Percentiles rank a stretch among this genome's conserved stretches.
Evolutionary conservation across 495 filamentous ascomycete species (phyloP).

Genomic region (Penicillium chermesinum): DNA sequence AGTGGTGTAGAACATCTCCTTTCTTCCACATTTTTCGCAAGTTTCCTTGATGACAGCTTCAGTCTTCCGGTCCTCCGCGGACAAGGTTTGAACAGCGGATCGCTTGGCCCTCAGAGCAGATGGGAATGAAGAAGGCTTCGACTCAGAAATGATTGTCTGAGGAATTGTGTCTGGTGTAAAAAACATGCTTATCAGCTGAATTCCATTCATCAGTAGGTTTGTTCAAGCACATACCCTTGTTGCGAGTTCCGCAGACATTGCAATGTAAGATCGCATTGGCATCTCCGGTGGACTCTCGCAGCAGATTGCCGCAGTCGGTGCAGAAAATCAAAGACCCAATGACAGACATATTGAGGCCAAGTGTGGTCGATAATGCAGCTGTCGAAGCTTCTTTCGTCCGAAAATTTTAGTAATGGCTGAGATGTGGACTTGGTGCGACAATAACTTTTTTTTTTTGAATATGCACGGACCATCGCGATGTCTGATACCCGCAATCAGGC

Average conservation of each 20-base stretch:
- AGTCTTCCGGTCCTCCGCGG: slow-evolving; percentile 70
- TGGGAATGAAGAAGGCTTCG: slow-evolving; percentile 81
- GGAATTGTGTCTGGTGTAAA: slow-evolving; percentile 80
- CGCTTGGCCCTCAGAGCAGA: slow-evolving; percentile 78
- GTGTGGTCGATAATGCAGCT: neutral
- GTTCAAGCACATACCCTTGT: slow-evolving; percentile 57
- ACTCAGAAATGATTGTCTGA: slow-evolving; percentile 74
- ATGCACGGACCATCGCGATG: slow-evolving; percentile 30
- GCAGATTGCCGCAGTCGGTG: slow-evolving; percentile 84
- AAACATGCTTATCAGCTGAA: too few species aligned
- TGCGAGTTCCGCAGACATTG: slow-evolving; percentile 76
- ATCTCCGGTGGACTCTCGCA: slow-evolving; percentile 72
- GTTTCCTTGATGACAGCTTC: slow-evolving; percentile 64
- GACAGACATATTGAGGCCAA: slow-evolving; percentile 57
- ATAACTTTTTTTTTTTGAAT: slow-evolving; percentile 20
- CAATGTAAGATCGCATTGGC: slow-evolving; percentile 71
- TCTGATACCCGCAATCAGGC: slow-evolving; percentile 20
- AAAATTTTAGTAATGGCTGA: neutral
- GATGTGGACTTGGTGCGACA: neutral
- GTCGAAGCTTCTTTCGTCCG: neutral
- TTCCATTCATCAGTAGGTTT: neutral
- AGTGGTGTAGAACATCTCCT: slow-evolving; percentile 78
- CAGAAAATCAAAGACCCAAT: slow-evolving; percentile 93
- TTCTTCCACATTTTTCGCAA: slow-evolving; percentile 75
- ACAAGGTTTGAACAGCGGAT: slow-evolving; percentile 79